Evolutionary conservation across 2,329 filamentous ascomycete species (phyloP).

Genomic region (Rutstroemia sp.): DNA sequence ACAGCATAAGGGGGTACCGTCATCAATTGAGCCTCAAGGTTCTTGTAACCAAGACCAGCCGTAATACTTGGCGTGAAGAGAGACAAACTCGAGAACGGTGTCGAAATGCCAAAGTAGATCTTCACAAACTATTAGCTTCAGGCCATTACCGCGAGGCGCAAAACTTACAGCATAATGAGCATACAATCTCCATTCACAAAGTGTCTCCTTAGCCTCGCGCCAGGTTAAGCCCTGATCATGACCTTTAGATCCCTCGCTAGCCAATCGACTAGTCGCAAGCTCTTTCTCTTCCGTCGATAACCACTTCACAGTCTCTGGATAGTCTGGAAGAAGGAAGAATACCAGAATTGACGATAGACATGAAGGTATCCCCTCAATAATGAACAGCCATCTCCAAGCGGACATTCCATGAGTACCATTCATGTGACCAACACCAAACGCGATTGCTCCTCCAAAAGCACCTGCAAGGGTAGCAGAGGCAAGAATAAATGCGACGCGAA

Average conservation of each 20-base stretch:
- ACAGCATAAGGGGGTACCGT: constrained; percentile 59
- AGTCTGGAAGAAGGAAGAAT: constrained; percentile 41
- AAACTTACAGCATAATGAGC: constrained; percentile 41
- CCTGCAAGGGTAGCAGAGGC: constrained; percentile 28
- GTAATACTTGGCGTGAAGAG: constrained; percentile 59
- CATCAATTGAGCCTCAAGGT: constrained; percentile 56
- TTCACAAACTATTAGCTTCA: constrained; percentile 14
- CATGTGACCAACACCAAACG: constrained; percentile 27
- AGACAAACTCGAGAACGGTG: constrained; percentile 51
- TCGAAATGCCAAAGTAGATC: constrained; percentile 44
- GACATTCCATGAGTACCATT: constrained; percentile 20
- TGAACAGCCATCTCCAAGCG: constrained; percentile 28
- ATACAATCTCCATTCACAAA: constrained; percentile 44
- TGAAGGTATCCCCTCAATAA: constrained; percentile 30
- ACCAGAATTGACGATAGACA: constrained; percentile 41
- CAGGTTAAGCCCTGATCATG: constrained; percentile 38
- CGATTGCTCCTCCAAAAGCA: constrained; percentile 28
- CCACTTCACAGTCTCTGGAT: constrained; percentile 40
- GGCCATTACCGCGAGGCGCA: background rate
- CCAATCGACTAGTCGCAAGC: constrained; percentile 35
- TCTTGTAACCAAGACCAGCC: constrained; percentile 45
- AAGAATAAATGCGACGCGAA: constrained; percentile 27
- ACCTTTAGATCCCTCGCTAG: constrained; percentile 35
- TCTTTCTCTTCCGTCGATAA: constrained; percentile 37
- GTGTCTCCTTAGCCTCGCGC: constrained; percentile 38